Evolutionary conservation across 208 protist species (phyloP).

Genomic region (Leishmania martiniquensis): DNA sequence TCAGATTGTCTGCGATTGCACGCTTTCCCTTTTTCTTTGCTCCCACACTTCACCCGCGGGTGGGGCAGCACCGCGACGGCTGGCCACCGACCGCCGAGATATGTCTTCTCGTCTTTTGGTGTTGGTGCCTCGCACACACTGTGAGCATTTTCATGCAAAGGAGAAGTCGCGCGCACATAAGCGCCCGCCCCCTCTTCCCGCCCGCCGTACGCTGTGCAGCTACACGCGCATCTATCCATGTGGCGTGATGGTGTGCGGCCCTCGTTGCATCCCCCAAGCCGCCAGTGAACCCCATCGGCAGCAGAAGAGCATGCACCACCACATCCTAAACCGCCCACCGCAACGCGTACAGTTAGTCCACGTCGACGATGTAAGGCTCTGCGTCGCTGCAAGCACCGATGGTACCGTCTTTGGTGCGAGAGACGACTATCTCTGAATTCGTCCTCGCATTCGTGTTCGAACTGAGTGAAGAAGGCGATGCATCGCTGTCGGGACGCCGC

Average conservation of each 20-base stretch:
- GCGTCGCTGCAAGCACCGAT: neutral
- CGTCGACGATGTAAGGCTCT: slow-evolving; percentile 2
- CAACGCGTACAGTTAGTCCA: slow-evolving; percentile 1
- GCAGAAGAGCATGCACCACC: neutral
- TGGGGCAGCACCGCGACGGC: neutral
- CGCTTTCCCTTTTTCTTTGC: neutral
- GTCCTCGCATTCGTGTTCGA: neutral
- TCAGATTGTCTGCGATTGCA: neutral
- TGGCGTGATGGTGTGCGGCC: neutral
- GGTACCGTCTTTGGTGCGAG: neutral
- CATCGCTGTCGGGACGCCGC: neutral
- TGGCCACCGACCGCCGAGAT: neutral
- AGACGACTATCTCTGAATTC: no score
- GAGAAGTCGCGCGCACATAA: neutral
- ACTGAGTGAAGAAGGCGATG: neutral
- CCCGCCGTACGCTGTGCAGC: neutral
- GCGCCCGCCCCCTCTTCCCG: neutral
- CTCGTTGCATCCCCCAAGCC: neutral
- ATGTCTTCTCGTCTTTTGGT: neutral
- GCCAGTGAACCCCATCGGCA: neutral
- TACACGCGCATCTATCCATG: neutral
- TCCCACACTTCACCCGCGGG: neutral
- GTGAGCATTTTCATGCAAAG: neutral
- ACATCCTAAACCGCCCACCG: neutral
- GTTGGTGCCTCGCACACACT: neutral